Evolutionary conservation across 805 yeast genomes (phyloP), one percentile per base, ranked within the genome.

Genomic region (Candida piceae): DNA sequence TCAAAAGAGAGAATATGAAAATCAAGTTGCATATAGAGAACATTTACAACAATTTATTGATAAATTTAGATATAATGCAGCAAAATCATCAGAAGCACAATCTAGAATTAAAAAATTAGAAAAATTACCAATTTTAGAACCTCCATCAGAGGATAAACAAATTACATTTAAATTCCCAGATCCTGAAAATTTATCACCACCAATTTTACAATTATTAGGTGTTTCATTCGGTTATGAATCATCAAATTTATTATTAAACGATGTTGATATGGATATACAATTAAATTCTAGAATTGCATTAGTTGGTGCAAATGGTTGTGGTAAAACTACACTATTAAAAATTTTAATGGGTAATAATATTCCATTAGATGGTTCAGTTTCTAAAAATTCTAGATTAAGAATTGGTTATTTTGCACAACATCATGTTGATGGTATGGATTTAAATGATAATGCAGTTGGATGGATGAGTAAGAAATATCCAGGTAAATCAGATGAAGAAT

Each of bases 271-370:
- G 43, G 95, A 87, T 48, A 86, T 93, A 37, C 95, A 86, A 62
- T 71, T 90, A 85, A 85, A 89, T 53, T 88, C 97, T 1, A 76
- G 99, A 61, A 84, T 93, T 52, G 98, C 97, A 0, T 70, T 93
- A 42, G 96, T 93, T 41, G 99, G 99, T 74, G 97, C 97, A 42
- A 93, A 93, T 60, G 99, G 99, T 68, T 86, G 96, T 57, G 99
- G 99, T 84, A 93, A 93, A 62, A 89, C 98, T 9, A 93, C 99
- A 3, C 68, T 93, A 44, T 72, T 93, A 56, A 90, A 90, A 60
- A 67, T 93, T 29, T 68, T 93, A 50, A 80, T 89, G 76, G 96
- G 85, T 45, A 76, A 69, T 47, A 65, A 84, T 36, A 66, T 67
- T 16, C 97, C 98, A 2, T 55, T 78, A 30, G 69, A 65, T n/a